These are phyloP conservation scores for Arthroderma sp. DNA, from an alignment of 2,329 filamentous ascomycete species.

Conservation along the genomic window DNA sequence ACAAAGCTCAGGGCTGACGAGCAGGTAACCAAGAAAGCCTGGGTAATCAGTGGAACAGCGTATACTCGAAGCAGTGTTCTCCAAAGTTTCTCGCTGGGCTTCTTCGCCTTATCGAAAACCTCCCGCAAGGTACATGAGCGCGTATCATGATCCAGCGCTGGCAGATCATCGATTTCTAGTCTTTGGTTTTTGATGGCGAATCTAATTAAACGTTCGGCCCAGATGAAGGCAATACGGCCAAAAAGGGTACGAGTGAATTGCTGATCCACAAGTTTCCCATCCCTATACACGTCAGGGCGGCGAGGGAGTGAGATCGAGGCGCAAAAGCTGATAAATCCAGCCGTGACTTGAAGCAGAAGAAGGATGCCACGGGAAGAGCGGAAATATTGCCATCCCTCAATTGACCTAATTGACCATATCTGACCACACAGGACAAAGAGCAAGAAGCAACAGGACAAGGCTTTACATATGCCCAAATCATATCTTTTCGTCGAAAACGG, in stretches of 20 bases:
- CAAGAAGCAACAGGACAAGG: conserved; percentile 22
- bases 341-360: conserved; percentile 15
- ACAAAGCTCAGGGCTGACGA: conserved; percentile 52
- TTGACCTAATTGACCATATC: conserved; percentile 11
- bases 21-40: conserved; percentile 46
- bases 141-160: conserved; percentile 46
- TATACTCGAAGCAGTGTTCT: conserved; percentile 49
- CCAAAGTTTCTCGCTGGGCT: conserved; percentile 41
- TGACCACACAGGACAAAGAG: conserved; percentile 9
- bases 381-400: neutral
- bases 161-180: conserved; percentile 52
- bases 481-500: conserved; percentile 25
- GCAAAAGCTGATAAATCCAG: conserved; percentile 35
- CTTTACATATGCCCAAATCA: conserved; percentile 22
- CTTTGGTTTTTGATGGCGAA: conserved; percentile 46
- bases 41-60: conserved; percentile 42
- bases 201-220: conserved; percentile 46
- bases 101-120: conserved; percentile 29
- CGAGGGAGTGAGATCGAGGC: conserved; percentile 49
- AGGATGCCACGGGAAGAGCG: conserved; percentile 2
- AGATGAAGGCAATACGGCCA: conserved; percentile 53
- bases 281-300: conserved; percentile 53
- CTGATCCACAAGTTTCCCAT: conserved; percentile 50
- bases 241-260: conserved; percentile 51
- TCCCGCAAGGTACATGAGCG: conserved; percentile 43